A percentile compares a stretch with the other conserved stretches of the same genome.
phyloP scores from a whole-genome alignment of 2,329 filamentous ascomycete species.

The Neoscytalidium dimidiatum region DNA sequence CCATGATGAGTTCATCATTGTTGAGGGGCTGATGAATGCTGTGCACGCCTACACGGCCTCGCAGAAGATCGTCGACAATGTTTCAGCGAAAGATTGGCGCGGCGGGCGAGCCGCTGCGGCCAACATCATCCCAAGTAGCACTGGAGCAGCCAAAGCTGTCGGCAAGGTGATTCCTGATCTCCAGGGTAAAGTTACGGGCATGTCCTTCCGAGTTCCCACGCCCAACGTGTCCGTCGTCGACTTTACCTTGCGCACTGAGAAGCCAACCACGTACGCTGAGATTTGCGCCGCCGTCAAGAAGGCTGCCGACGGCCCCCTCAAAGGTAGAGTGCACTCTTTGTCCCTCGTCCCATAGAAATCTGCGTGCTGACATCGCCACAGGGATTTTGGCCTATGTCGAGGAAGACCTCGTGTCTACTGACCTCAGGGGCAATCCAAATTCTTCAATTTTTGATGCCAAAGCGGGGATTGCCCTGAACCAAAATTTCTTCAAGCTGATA shows the following conservation, averaged over 20 bases:
- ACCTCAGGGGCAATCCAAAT: constrained; percentile 88
- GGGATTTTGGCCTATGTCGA: constrained; percentile 94
- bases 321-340: too few relatives aligned
- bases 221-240: constrained; percentile 99
- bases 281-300: constrained; percentile 91
- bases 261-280: constrained; percentile 81
- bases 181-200: constrained; percentile 99
- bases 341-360: too few relatives aligned
- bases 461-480: constrained; percentile 97
- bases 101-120: constrained; percentile 97
- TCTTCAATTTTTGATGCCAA: constrained; percentile 99
- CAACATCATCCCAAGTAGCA: constrained; percentile 99
- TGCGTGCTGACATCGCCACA: too few relatives aligned
- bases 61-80: constrained; percentile 98
- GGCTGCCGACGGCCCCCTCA: constrained; percentile 78
- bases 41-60: constrained; percentile 99
- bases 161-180: constrained; percentile 98
- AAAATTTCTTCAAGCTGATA: constrained; percentile 98
- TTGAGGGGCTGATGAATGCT: constrained; percentile 99
- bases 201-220: constrained; percentile 99
- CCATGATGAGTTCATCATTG: constrained; percentile 95
- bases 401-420: constrained; percentile 92
- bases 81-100: constrained; percentile 98
- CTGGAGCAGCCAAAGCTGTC: constrained; percentile 99
- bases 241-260: constrained; percentile 91